Percentiles rank a stretch among this genome's conserved stretches.
phyloP scores from a whole-genome alignment of 2,329 filamentous ascomycete genomes.

The Fusarium coicis region DNA sequence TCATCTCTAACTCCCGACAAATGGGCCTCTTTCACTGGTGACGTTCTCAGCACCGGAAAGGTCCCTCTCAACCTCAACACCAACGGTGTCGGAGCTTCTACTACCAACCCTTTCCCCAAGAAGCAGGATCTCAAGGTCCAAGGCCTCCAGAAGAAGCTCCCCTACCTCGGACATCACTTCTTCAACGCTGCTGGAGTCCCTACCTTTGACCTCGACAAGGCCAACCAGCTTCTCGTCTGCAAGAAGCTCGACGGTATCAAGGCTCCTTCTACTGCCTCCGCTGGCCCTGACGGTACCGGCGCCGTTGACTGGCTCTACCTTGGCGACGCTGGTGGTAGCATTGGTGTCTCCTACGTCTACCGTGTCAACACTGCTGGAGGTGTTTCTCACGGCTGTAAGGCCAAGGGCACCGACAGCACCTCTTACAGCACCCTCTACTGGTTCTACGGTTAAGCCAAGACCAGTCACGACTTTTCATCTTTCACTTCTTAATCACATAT shows the following conservation, averaged over 20 bases:
- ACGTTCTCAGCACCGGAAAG: slow-evolving; percentile 53
- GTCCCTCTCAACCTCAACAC: slow-evolving; percentile 61
- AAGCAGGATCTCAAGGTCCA: slow-evolving; percentile 53
- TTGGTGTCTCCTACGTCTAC: slow-evolving; percentile 58
- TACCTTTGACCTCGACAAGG: slow-evolving; percentile 65
- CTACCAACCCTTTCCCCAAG: slow-evolving; percentile 57
- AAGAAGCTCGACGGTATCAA: slow-evolving; percentile 61
- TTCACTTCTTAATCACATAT: slow-evolving; percentile 33
- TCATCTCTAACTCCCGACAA: slow-evolving; percentile 51
- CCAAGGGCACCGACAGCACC: slow-evolving; percentile 60
- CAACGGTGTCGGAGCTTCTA: slow-evolving; percentile 53
- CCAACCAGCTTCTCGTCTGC: slow-evolving; percentile 53
- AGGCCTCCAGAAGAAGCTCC: slow-evolving; percentile 47
- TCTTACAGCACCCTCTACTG: slow-evolving; percentile 69
- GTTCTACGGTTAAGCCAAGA: slow-evolving; percentile 58
- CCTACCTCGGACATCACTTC: slow-evolving; percentile 72
- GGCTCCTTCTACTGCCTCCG: slow-evolving; percentile 62
- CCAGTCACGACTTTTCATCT: not conserved
- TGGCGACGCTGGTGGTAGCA: slow-evolving; percentile 52
- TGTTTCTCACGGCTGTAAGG: slow-evolving; percentile 55
- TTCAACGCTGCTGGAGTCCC: slow-evolving; percentile 67
- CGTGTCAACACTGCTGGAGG: slow-evolving; percentile 67
- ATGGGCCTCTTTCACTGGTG: slow-evolving; percentile 55
- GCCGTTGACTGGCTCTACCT: slow-evolving; percentile 68
- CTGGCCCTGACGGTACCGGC: slow-evolving; percentile 59